These are phyloP conservation scores for Quercus robur DNA, from an alignment of 306 rosid species.

Conservation along the genomic window DNA sequence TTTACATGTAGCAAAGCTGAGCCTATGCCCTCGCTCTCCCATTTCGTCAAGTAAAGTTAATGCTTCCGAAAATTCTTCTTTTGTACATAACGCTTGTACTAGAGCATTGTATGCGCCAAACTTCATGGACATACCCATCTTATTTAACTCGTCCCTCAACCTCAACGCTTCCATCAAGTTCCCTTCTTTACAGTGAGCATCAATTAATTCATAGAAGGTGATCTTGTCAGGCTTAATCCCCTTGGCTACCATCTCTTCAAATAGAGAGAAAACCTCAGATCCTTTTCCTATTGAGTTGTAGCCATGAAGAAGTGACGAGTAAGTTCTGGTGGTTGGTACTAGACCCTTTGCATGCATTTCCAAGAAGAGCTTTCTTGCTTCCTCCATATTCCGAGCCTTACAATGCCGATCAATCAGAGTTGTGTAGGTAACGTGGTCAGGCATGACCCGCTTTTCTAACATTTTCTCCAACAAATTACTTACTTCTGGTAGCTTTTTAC, in stretches of 20 bases:
- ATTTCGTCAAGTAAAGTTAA: background rate
- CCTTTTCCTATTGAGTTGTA: constrained; percentile 7
- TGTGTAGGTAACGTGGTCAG: constrained; percentile 11
- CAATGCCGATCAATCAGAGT: constrained; percentile 7
- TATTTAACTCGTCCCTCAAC: constrained; percentile 8
- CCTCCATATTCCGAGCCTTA: constrained; percentile 7
- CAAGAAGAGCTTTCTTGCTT: constrained; percentile 13
- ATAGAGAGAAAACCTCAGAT: constrained; percentile 9
- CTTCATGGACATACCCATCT: constrained; percentile 5
- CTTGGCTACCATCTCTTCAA: constrained; percentile 9
- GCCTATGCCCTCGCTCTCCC: background rate
- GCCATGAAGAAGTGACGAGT: constrained; percentile 9
- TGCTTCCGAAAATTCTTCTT: background rate
- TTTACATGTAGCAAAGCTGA: background rate
- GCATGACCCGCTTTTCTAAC: constrained; percentile 7
- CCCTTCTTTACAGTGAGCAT: constrained; percentile 1
- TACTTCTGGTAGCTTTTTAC: constrained; percentile 7
- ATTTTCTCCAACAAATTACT: constrained; percentile 1
- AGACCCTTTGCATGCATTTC: constrained; percentile 13
- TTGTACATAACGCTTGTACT: background rate
- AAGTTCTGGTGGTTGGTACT: constrained; percentile 2
- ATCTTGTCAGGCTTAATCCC: constrained; percentile 8
- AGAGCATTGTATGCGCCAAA: background rate
- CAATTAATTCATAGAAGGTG: background rate
- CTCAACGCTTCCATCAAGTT: constrained; percentile 1